These are phyloP conservation scores for Pisolithus marmoratus DNA, from an alignment of 768 basidiomycete species.

Conservation along the genomic window DNA sequence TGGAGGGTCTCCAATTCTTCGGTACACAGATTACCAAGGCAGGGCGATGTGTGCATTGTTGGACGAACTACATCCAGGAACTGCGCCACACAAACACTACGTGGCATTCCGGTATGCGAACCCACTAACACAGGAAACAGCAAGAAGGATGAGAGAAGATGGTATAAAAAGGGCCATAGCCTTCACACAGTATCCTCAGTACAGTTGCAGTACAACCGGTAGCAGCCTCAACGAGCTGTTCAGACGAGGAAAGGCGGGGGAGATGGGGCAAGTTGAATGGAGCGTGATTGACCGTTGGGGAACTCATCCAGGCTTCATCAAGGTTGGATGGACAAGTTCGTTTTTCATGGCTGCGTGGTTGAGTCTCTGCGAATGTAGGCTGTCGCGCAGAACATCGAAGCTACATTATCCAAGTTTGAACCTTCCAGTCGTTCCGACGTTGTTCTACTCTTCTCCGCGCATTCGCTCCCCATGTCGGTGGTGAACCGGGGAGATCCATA, in stretches of 20 bases:
- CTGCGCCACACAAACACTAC: slow-evolving; percentile 94
- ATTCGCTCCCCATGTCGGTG: slow-evolving; percentile 96
- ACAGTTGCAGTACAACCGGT: slow-evolving; percentile 96
- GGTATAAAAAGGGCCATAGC: slow-evolving; percentile 91
- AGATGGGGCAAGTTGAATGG: slow-evolving; percentile 75
- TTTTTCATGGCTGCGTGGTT: not conserved
- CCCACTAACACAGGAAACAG: slow-evolving; percentile 80
- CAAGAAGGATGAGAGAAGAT: slow-evolving; percentile 80
- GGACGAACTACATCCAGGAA: slow-evolving; percentile 90
- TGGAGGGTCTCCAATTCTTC: slow-evolving; percentile 93
- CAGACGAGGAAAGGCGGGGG: slow-evolving; percentile 55
- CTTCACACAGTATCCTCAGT: slow-evolving; percentile 98
- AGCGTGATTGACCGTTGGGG: slow-evolving; percentile 99
- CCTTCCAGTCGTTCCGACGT: slow-evolving; percentile 63
- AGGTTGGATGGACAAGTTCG: slow-evolving; percentile 47
- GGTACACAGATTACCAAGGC: slow-evolving; percentile 85
- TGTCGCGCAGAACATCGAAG: slow-evolving; percentile 82
- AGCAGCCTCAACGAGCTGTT: slow-evolving; percentile 95
- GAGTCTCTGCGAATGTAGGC: slow-evolving; percentile 46
- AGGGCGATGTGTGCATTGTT: slow-evolving; percentile 84
- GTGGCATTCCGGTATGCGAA: slow-evolving; percentile 92
- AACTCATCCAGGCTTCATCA: slow-evolving; percentile 88
- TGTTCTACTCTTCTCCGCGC: slow-evolving; percentile 92
- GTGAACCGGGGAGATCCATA: slow-evolving; percentile 99
- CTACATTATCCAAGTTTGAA: slow-evolving; percentile 74